phyloP scores from a whole-genome alignment of 345 rosid species.

The Conringia planisiliqua region DNA sequence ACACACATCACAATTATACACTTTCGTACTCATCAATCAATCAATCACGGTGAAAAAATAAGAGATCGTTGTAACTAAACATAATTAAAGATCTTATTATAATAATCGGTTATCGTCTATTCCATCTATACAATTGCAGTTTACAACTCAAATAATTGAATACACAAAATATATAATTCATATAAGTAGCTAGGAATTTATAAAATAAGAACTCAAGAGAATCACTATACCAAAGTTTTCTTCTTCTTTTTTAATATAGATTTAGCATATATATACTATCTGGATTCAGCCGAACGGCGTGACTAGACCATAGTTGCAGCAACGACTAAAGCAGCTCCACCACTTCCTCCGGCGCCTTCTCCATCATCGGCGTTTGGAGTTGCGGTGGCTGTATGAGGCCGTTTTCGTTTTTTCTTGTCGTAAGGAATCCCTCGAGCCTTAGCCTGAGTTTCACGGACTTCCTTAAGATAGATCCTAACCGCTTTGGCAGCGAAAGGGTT shows the following conservation, averaged over 20 bases:
- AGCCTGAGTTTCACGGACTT: slow-evolving; percentile 90
- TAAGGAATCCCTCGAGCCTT: slow-evolving; percentile 94
- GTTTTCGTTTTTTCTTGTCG: slow-evolving; percentile 78
- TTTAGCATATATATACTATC: background rate
- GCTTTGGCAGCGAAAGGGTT: slow-evolving; percentile 91
- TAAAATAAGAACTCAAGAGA: background rate
- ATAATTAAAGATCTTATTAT: background rate
- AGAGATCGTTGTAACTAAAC: background rate
- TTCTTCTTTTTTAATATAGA: background rate
- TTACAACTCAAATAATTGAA: background rate
- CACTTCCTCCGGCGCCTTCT: slow-evolving; percentile 17
- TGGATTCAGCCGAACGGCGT: background rate
- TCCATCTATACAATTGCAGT: slow-evolving; percentile 37
- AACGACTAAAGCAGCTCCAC: slow-evolving; percentile 8
- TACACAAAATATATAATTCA: background rate
- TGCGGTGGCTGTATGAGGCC: background rate
- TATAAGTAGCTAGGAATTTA: background rate
- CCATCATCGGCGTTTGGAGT: slow-evolving; percentile 1
- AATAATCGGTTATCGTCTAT: slow-evolving; percentile 11
- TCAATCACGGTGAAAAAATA: background rate
- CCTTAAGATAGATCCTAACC: slow-evolving; percentile 76
- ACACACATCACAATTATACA: slow-evolving; percentile 12
- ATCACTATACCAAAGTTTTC: background rate
- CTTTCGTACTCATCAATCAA: slow-evolving; percentile 5
- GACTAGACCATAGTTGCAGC: slow-evolving; percentile 1